These are phyloP conservation scores for Abelmoschus esculentus DNA, from an alignment of 345 rosid species.

Conservation along the genomic window DNA sequence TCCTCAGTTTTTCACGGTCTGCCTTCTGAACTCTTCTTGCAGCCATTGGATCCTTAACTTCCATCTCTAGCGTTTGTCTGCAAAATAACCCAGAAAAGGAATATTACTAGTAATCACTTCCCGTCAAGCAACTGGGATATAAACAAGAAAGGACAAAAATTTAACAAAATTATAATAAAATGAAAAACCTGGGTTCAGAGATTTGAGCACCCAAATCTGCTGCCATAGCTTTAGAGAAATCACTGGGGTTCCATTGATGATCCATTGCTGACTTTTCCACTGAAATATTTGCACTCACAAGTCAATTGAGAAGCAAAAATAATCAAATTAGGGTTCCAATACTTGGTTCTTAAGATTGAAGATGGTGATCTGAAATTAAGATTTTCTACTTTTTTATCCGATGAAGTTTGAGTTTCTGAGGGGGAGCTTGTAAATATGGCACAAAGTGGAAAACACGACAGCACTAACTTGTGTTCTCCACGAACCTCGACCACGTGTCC, in stretches of 20 bases:
- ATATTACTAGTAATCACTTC: neutral
- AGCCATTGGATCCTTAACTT: slow-evolving; percentile 37
- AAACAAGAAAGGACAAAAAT: slow-evolving; percentile 12
- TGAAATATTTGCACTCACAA: too few relatives aligned
- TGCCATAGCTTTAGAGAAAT: slow-evolving; percentile 14
- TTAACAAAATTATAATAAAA: neutral
- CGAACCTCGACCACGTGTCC: neutral
- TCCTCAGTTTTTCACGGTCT: slow-evolving; percentile 65
- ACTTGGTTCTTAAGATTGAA: neutral
- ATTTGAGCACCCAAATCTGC: slow-evolving; percentile 24
- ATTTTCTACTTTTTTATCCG: neutral
- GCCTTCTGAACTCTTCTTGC: slow-evolving; percentile 61
- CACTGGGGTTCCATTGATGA: slow-evolving; percentile 29
- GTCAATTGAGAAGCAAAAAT: neutral
- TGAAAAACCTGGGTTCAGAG: slow-evolving; percentile 37
- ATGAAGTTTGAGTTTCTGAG: neutral
- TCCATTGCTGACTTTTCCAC: slow-evolving; percentile 25
- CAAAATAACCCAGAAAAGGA: neutral
- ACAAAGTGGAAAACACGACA: neutral
- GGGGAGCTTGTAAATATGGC: neutral
- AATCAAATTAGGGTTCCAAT: neutral
- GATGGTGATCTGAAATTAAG: neutral
- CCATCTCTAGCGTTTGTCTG: slow-evolving; percentile 19
- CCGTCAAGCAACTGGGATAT: neutral
- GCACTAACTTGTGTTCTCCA: slow-evolving; percentile 16